Conservation (phyloP, 2,329 filamentous ascomycete genomes). For the Cryphonectria naterciae region DNA sequence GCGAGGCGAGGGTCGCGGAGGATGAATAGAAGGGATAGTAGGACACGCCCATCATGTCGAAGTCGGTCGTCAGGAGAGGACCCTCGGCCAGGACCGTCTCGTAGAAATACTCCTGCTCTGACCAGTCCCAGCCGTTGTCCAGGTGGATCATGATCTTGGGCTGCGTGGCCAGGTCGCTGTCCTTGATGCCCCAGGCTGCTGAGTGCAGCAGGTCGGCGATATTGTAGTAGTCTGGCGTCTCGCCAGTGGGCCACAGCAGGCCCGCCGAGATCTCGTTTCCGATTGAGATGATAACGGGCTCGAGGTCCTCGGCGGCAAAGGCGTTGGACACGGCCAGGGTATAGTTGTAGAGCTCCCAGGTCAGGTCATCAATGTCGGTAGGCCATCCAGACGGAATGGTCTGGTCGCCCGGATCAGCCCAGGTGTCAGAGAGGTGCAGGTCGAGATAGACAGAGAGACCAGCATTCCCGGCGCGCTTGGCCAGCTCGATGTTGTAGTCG, state of each 20-base stretch:
- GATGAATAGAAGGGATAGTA: constrained; percentile 74
- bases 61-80: constrained; percentile 56
- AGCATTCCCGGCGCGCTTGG: constrained; percentile 63
- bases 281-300: constrained; percentile 67
- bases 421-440: constrained; percentile 70
- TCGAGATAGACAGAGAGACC: constrained; percentile 66
- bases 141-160: constrained; percentile 76
- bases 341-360: constrained; percentile 70
- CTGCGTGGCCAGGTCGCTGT: constrained; percentile 58
- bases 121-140: constrained; percentile 76
- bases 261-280: constrained; percentile 75
- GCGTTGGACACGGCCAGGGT: constrained; percentile 64
- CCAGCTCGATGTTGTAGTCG: constrained; percentile 70
- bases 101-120: constrained; percentile 65
- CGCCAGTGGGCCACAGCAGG: constrained; percentile 68
- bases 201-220: constrained; percentile 67
- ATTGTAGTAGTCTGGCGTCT: constrained; percentile 60
- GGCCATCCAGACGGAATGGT: constrained; percentile 67
- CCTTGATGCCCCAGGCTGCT: constrained; percentile 65
- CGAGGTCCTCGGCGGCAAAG: constrained; percentile 60
- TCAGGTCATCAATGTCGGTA: constrained; percentile 58
- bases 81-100: constrained; percentile 57
- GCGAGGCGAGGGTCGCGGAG: constrained; percentile 59
- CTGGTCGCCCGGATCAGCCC: constrained; percentile 71
- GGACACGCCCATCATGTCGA: constrained; percentile 72